Evolutionary conservation across 805 yeast genomes (phyloP), one percentile per base, ranked within the genome.

Genomic region (Saturnispora kantuleensis): DNA sequence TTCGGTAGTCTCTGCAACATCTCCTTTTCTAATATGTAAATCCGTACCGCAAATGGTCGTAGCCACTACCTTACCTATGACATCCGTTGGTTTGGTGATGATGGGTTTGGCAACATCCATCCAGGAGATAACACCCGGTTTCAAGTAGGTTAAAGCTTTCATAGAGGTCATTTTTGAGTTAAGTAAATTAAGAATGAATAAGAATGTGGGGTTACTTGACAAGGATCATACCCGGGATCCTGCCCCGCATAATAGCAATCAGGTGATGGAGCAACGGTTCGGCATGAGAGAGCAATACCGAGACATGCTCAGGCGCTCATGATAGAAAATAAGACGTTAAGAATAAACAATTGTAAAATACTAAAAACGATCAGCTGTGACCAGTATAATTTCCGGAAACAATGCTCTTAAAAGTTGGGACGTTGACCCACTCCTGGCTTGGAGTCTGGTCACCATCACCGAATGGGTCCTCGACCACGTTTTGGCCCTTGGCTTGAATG

Each of bases 31-130:
- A 56, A 77, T 79, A 56, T 77, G 84, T 46, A 79, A 65, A 55
- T 79, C 84, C 2, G 81, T 67, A 35, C 84, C 84, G 57, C 84
- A 79, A 38, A 79, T 77, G 7, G 84, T 81, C 1, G 82, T 76
- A 29, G 74, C 70, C 39, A 70, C 58, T 15, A 76, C 67, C 55
- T 75, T 75, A 41, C 80, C 73, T 35, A 78, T 56, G 2, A 77
- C 84, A 52, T 78, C 83, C 12, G 75, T 68, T 35, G 76, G 70
- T 13, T 67, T 59, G 15, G 57, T 45, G 43, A 76, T 58, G 26
- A 52, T 56, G 32, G 84, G 83, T 42, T 59, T 63, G 17, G 69
- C 60, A 21, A 69, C 64, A 1, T 56, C 42, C 26, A 60, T 65
- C 57, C 72, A 57, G 10, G 64, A 56, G 41, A 65, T 66, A 15